Evolutionary conservation across 2,329 filamentous ascomycete genomes (phyloP).

Genomic region (Polytolypa hystricis): DNA sequence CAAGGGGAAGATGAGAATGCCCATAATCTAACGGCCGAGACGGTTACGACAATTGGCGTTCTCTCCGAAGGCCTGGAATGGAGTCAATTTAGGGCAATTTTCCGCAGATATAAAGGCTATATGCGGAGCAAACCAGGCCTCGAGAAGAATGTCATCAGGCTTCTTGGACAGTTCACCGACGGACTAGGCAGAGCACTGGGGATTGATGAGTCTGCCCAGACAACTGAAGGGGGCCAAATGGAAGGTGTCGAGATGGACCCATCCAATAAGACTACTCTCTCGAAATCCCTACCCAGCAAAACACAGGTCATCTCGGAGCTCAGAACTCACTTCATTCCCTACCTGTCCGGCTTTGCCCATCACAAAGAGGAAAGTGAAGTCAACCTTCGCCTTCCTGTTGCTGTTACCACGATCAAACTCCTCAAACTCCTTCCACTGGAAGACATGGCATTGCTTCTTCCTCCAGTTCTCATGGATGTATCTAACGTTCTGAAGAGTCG

Average conservation of each 20-base stretch:
- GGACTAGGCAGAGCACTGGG: constrained; percentile 50
- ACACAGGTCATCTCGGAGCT: constrained; percentile 63
- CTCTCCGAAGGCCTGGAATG: constrained; percentile 72
- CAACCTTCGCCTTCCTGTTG: constrained; percentile 81
- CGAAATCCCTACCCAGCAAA: constrained; percentile 53
- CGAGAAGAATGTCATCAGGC: constrained; percentile 73
- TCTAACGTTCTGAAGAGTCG: constrained; percentile 87
- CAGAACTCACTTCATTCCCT: constrained; percentile 62
- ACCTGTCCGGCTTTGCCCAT: constrained; percentile 73
- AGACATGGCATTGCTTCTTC: constrained; percentile 62
- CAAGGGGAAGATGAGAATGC: constrained; percentile 64
- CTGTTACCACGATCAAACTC: constrained; percentile 78
- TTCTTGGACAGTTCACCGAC: constrained; percentile 73
- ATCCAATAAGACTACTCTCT: constrained; percentile 37
- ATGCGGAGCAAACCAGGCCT: constrained; percentile 68
- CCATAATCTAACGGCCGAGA: constrained; percentile 75
- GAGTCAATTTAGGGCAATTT: constrained; percentile 76
- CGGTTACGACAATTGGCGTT: constrained; percentile 66
- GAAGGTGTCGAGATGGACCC: constrained; percentile 20
- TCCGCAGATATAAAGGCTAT: constrained; percentile 75
- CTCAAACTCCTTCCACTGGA: constrained; percentile 66
- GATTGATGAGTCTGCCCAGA: constrained; percentile 16
- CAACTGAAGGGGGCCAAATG: constrained; percentile 15
- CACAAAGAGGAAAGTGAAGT: constrained; percentile 92
- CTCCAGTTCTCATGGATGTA: constrained; percentile 78